Percentiles rank a stretch among this genome's conserved stretches.
phyloP scores from a whole-genome alignment of 1,284 basidiomycete species.

The Trichosporon asahii region DNA sequence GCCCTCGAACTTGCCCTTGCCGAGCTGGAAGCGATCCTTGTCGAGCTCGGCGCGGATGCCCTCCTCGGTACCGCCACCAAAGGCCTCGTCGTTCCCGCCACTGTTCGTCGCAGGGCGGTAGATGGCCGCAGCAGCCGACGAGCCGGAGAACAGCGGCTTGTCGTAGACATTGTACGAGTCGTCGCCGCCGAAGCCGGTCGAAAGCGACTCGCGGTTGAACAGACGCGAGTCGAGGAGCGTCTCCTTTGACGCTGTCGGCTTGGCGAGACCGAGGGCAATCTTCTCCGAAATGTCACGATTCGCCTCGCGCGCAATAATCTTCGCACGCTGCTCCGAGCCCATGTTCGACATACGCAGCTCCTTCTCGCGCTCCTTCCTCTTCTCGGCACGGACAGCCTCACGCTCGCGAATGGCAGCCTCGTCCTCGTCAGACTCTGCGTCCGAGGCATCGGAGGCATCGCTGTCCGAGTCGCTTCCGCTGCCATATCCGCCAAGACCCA shows the following conservation, averaged over 20 bases:
- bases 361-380: constrained; percentile 87
- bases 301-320: constrained; percentile 85
- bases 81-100: constrained; percentile 81
- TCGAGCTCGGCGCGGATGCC: constrained; percentile 83
- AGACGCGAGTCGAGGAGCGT: constrained; percentile 93
- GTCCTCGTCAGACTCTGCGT: constrained; percentile 57
- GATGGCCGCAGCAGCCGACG: constrained; percentile 91
- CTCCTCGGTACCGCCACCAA: constrained; percentile 90
- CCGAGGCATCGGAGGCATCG: constrained; percentile 7
- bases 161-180: constrained; percentile 94
- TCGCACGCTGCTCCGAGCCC: constrained; percentile 94
- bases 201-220: constrained; percentile 91
- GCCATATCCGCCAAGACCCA: constrained; percentile 82
- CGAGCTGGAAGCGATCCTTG: constrained; percentile 91
- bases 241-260: constrained; percentile 91
- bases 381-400: constrained; percentile 86
- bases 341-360: constrained; percentile 99
- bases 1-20: constrained; percentile 75
- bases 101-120: constrained; percentile 81
- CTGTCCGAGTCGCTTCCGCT: constrained; percentile 46
- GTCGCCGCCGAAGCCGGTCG: constrained; percentile 79
- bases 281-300: constrained; percentile 99
- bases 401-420: constrained; percentile 81
- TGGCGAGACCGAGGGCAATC: constrained; percentile 93
- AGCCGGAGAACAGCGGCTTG: constrained; percentile 90